Conservation (phyloP, 139 green algal genomes). For the Closterium sp. region DNA sequence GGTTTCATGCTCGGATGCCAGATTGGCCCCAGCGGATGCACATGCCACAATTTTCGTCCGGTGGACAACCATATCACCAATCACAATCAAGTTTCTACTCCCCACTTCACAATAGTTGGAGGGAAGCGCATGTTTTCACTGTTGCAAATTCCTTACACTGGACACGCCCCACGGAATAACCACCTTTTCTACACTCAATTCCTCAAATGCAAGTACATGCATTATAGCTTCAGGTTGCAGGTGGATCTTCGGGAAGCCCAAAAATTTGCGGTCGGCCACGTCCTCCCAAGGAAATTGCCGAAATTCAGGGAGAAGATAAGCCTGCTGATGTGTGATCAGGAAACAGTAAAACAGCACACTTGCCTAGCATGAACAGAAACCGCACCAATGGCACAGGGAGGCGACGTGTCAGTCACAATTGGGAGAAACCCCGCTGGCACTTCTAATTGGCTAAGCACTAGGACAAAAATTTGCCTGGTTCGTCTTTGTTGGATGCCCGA, state of each 20-base stretch:
- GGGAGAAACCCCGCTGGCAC: no score
- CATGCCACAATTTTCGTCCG: neutral
- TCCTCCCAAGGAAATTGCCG: neutral
- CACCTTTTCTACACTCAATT: no score
- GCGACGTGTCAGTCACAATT: neutral
- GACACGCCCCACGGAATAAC: no score
- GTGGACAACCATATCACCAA: neutral
- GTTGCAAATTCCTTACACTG: no score
- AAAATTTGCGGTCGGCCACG: neutral
- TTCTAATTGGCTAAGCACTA: no score
- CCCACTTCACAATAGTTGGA: no score
- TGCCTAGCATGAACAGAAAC: neutral
- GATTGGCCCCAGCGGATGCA: neutral
- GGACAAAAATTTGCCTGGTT: neutral
- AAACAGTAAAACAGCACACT: neutral
- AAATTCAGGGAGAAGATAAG: neutral
- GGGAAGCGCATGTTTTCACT: no score
- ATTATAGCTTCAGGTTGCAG: no score
- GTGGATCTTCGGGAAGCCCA: neutral
- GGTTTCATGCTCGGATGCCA: neutral
- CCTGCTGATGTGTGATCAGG: neutral
- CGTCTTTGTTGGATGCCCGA: neutral
- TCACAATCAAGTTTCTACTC: no score
- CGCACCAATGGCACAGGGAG: neutral
- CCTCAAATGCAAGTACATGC: no score